phyloP scores from a whole-genome alignment of 2,329 filamentous ascomycete species.

The Cercospora sojina region DNA sequence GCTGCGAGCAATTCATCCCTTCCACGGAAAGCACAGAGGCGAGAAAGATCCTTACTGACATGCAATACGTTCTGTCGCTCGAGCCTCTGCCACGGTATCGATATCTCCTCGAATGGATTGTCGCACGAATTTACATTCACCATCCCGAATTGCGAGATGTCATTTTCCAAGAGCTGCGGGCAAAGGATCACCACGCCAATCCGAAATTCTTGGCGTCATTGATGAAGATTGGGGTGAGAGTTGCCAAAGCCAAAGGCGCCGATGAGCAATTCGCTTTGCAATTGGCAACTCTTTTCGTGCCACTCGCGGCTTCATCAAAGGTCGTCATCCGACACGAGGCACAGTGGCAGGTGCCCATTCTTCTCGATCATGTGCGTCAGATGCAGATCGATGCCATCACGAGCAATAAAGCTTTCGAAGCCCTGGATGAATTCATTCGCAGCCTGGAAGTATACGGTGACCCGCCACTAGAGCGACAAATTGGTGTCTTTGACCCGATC shows the following conservation, averaged over 20 bases:
- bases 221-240: slow-evolving; percentile 49
- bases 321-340: slow-evolving; percentile 55
- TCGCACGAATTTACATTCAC: slow-evolving; percentile 45
- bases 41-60: slow-evolving; percentile 38
- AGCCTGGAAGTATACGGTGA: slow-evolving; percentile 46
- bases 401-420: slow-evolving; percentile 43
- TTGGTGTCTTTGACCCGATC: slow-evolving; percentile 46
- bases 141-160: slow-evolving; percentile 36
- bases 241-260: slow-evolving; percentile 40
- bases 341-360: slow-evolving; percentile 49
- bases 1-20: slow-evolving; percentile 41
- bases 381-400: slow-evolving; percentile 41
- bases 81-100: slow-evolving; percentile 51
- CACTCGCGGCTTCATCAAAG: slow-evolving; percentile 50
- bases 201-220: slow-evolving; percentile 50
- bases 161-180: slow-evolving; percentile 41
- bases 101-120: slow-evolving; percentile 50
- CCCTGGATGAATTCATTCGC: slow-evolving; percentile 47
- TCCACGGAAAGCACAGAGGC: slow-evolving; percentile 25
- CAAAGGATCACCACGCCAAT: slow-evolving; percentile 47
- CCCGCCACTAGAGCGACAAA: slow-evolving; percentile 40
- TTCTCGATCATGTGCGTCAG: slow-evolving; percentile 44
- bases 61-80: slow-evolving; percentile 45
- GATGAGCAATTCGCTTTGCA: slow-evolving; percentile 41
- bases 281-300: slow-evolving; percentile 45